These are phyloP conservation scores for Kwoniella shivajii DNA, from an alignment of 1,284 basidiomycete species.

Conservation along the genomic window DNA sequence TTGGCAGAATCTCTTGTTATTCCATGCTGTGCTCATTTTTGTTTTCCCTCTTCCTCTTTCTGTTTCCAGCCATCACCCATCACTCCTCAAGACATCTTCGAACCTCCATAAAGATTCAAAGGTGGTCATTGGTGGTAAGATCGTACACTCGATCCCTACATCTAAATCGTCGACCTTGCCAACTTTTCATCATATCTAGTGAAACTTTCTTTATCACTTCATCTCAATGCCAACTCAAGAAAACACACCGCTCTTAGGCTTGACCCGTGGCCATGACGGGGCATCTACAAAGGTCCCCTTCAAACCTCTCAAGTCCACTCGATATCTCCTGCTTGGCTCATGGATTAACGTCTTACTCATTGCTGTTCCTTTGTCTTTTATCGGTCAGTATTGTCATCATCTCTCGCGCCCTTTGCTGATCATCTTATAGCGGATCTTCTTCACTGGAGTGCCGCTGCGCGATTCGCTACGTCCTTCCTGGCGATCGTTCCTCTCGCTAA, in stretches of 20 bases:
- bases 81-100: too few relatives aligned
- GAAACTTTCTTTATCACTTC: too few relatives aligned
- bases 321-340: slow-evolving; percentile 66
- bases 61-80: too few relatives aligned
- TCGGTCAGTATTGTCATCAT: slow-evolving; percentile 58
- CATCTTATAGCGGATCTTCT: slow-evolving; percentile 37
- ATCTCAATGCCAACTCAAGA: slow-evolving; percentile 17
- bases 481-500: slow-evolving; percentile 86
- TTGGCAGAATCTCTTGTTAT: too few relatives aligned
- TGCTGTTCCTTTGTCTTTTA: slow-evolving; percentile 69
- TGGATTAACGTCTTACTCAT: slow-evolving; percentile 78
- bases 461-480: slow-evolving; percentile 81
- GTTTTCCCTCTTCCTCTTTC: too few relatives aligned
- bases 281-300: slow-evolving; percentile 15
- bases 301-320: slow-evolving; percentile 60
- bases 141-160: too few relatives aligned
- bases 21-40: too few relatives aligned
- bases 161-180: too few relatives aligned
- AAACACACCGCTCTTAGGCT: slow-evolving; percentile 11
- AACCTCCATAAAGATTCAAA: too few relatives aligned
- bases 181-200: too few relatives aligned
- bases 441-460: slow-evolving; percentile 73
- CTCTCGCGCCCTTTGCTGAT: background rate
- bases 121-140: too few relatives aligned
- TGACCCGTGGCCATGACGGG: background rate